Evolutionary conservation across 1,139 yeast genomes (phyloP).

Genomic region (Schwanniomyces etchellsii): DNA sequence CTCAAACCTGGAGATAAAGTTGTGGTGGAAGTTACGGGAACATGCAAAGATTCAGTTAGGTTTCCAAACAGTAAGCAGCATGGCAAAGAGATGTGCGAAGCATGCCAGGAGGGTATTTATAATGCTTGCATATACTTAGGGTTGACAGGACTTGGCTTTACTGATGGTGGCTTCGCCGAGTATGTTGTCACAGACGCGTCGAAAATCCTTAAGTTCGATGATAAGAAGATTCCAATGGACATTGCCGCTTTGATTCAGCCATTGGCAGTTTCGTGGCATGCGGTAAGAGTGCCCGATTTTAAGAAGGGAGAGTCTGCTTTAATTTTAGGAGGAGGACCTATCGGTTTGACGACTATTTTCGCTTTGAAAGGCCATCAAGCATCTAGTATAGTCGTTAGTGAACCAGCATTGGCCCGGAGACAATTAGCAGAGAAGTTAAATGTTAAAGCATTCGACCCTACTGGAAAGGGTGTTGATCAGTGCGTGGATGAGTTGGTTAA

Average conservation of each 20-base stretch:
- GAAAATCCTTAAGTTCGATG: slow-evolving; percentile 42
- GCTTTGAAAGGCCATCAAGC: slow-evolving; percentile 56
- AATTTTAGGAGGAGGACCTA: slow-evolving; percentile 60
- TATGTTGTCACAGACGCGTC: slow-evolving; percentile 42
- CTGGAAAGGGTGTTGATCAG: slow-evolving; percentile 22
- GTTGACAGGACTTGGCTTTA: slow-evolving; percentile 42
- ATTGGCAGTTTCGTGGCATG: slow-evolving; percentile 56
- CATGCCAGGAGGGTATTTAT: slow-evolving; percentile 36
- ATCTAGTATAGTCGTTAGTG: slow-evolving; percentile 49
- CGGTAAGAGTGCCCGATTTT: slow-evolving; percentile 38
- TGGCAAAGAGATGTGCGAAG: slow-evolving; percentile 20
- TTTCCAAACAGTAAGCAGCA: slow-evolving; percentile 41
- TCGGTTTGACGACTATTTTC: slow-evolving; percentile 51
- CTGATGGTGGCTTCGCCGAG: slow-evolving; percentile 48
- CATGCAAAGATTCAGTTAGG: slow-evolving; percentile 25
- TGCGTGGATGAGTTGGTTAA: slow-evolving; percentile 27
- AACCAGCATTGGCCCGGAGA: slow-evolving; percentile 54
- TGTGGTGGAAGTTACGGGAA: slow-evolving; percentile 22
- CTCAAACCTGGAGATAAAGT: slow-evolving; percentile 21
- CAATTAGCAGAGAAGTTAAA: slow-evolving; percentile 47
- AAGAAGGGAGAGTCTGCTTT: slow-evolving; percentile 44
- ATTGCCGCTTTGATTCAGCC: slow-evolving; percentile 53
- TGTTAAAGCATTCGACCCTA: slow-evolving; percentile 46
- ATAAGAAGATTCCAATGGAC: slow-evolving; percentile 37
- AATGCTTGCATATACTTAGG: slow-evolving; percentile 42